Percentiles rank a stretch among this genome's conserved stretches.
phyloP scores from a whole-genome alignment of 1,139 yeast species.

The Hanseniaspora gamundiae region DNA sequence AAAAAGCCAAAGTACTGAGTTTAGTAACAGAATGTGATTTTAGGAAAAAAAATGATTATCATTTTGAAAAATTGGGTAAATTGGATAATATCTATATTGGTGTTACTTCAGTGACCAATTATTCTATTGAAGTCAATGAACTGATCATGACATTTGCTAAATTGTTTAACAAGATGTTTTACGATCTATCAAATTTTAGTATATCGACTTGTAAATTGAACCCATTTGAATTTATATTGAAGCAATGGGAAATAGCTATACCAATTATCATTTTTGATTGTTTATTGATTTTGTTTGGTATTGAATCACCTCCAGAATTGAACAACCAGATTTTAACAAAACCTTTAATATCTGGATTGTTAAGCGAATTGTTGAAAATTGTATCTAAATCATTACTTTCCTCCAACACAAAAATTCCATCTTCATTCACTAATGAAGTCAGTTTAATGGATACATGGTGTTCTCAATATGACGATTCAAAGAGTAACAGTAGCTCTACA shows the following conservation, averaged over 20 bases:
- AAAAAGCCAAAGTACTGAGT: conserved; percentile 35
- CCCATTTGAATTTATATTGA: conserved; percentile 43
- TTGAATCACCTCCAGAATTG: conserved; percentile 46
- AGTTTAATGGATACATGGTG: conserved; percentile 45
- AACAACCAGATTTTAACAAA: conserved; percentile 63
- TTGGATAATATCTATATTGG: conserved; percentile 15
- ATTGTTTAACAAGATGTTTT: conserved; percentile 21
- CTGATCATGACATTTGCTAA: conserved; percentile 20
- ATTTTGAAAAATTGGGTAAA: conserved; percentile 15
- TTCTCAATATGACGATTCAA: conserved; percentile 23
- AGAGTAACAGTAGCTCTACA: too few species aligned
- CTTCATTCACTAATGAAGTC: conserved; percentile 32
- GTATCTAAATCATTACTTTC: conserved; percentile 17
- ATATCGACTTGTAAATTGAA: conserved; percentile 1
- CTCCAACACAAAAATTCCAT: neutral
- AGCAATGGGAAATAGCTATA: conserved; percentile 78
- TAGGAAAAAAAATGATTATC: conserved; percentile 25
- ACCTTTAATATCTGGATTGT: conserved; percentile 71
- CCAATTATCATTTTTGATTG: conserved; percentile 74
- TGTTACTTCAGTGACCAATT: conserved; percentile 9
- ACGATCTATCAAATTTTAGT: conserved; percentile 8
- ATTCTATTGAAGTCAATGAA: conserved; percentile 15
- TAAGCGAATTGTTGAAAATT: conserved; percentile 60
- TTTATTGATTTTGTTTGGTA: conserved; percentile 59
- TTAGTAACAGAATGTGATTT: conserved; percentile 57